Evolutionary conservation across 805 yeast genomes (phyloP).

Genomic region (Starmerella cellae): DNA sequence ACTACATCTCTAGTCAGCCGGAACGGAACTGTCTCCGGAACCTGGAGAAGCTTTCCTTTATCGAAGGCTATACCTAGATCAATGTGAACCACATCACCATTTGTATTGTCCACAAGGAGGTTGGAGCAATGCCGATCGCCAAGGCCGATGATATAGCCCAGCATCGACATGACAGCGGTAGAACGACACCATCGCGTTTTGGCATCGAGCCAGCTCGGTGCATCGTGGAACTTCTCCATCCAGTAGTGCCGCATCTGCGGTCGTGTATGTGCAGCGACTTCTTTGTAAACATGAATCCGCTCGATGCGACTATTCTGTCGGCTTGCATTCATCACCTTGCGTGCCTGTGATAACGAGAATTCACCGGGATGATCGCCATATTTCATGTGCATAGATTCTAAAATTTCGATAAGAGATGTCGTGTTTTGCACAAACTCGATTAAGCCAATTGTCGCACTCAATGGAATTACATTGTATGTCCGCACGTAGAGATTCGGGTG

Average conservation of each 20-base stretch:
- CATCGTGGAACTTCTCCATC: constrained; percentile 47
- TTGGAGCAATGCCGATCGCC: constrained; percentile 95
- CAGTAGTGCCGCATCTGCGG: constrained; percentile 69
- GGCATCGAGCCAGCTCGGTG: constrained; percentile 62
- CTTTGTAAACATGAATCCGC: constrained; percentile 29
- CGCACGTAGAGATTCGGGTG: constrained; percentile 34
- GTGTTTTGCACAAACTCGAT: constrained; percentile 82
- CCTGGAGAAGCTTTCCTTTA: constrained; percentile 68
- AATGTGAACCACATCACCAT: constrained; percentile 91
- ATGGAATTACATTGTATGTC: constrained; percentile 80
- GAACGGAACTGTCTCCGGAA: constrained; percentile 92
- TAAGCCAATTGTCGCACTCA: constrained; percentile 77
- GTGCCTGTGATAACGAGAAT: constrained; percentile 33
- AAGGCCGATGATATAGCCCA: constrained; percentile 77
- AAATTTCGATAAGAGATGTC: constrained; percentile 51
- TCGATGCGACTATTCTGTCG: constrained; percentile 32
- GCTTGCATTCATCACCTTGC: constrained; percentile 31
- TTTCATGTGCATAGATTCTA: constrained; percentile 54
- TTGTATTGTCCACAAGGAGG: constrained; percentile 59
- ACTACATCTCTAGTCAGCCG: constrained; percentile 78
- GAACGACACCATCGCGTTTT: constrained; percentile 59
- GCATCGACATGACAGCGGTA: constrained; percentile 69
- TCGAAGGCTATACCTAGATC: constrained; percentile 96
- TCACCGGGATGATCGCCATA: constrained; percentile 31
- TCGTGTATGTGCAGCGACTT: constrained; percentile 37